phyloP scores from a whole-genome alignment of 139 green algal species.

The Gonium pectorale region DNA sequence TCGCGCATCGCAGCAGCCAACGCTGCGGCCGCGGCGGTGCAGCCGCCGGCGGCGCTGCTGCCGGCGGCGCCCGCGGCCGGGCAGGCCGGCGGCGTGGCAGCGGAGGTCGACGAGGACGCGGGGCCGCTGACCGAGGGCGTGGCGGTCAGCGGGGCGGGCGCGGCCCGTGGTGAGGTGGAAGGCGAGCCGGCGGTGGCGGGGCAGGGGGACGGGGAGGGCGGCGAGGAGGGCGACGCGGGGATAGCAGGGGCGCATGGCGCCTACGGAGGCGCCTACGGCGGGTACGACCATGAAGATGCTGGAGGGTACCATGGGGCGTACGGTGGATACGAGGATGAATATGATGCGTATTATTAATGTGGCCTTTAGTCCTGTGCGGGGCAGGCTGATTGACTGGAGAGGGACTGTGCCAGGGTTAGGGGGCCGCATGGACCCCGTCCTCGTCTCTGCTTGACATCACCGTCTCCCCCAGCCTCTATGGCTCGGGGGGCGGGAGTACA shows the following conservation, averaged over 20 bases:
- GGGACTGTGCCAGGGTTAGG: too few species aligned
- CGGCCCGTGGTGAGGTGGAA: background rate
- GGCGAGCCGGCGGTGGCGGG: background rate
- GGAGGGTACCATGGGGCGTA: conserved; percentile 2
- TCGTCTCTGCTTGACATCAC: too few species aligned
- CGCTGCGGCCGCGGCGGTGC: background rate
- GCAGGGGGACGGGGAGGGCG: background rate
- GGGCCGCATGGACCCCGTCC: too few species aligned
- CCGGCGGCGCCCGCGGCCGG: background rate
- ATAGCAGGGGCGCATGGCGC: background rate
- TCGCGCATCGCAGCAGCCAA: conserved; percentile 5
- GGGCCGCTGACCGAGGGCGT: background rate
- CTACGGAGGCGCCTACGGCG: conserved; percentile 11
- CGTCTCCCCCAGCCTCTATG: too few species aligned
- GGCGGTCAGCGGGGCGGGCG: background rate
- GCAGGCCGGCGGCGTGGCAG: background rate
- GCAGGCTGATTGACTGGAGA: too few species aligned
- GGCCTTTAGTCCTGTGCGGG: too few species aligned
- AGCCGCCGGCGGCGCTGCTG: background rate
- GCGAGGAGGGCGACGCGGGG: background rate
- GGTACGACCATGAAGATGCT: background rate
- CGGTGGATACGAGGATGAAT: conserved; percentile 34
- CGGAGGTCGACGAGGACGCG: background rate
- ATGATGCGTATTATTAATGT: conserved; percentile 28
- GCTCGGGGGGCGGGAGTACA: too few species aligned